Evolutionary conservation across 1,284 basidiomycete species (phyloP), one percentile per base, ranked within the genome.

Genomic region (Cryptococcus sp.): DNA sequence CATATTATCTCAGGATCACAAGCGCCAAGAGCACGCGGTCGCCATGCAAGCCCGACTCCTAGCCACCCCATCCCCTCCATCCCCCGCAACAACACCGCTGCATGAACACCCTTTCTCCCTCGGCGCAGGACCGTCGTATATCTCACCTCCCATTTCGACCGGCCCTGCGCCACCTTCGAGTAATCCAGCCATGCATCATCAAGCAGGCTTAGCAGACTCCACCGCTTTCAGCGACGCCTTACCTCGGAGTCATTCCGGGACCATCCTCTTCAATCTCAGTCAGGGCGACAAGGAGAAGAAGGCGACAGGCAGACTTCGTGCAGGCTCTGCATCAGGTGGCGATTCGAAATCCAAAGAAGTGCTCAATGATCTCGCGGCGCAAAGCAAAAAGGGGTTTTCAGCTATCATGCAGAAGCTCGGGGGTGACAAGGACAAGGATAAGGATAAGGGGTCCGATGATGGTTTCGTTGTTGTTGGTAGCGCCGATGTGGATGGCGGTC

Each of bases 371-470:
- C 54, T 79, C 20, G 78, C 78, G 0, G 63, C 61, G 11, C 75
- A 78, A 47, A 67, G 72, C 44, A 79, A 78, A 64, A 74, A 74
- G 57, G 71, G 74, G 11, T 75, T 79, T 59, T 75, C 71, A 19
- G 76, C 76, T 1, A 70, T 79, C 58, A 77, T 76, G 65, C 68
- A 72, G 56, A 71, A 73, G 40, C 63, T 79, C 7, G 76, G 74
- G 0, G 75, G 70, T 8, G 75, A 76, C 45, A 72, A 71, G 54
- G 71, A 72, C 41, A 67, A 58, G 45, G 65, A 66, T 23, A 65
- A 59, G 54, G 65, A 67, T 38, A 63, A 55, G 39, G 57, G 44
- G 39, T 47, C 46, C 20, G 64, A 68, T 5, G 60, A 60, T 23
- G 64, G 62, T n/a, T 66, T 61, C 23, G 57, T 59, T 25, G 41